Evolutionary conservation across 2,329 filamentous ascomycete species (phyloP), one percentile per base, ranked within the genome.

Genomic region (Fusarium cicatricum): DNA sequence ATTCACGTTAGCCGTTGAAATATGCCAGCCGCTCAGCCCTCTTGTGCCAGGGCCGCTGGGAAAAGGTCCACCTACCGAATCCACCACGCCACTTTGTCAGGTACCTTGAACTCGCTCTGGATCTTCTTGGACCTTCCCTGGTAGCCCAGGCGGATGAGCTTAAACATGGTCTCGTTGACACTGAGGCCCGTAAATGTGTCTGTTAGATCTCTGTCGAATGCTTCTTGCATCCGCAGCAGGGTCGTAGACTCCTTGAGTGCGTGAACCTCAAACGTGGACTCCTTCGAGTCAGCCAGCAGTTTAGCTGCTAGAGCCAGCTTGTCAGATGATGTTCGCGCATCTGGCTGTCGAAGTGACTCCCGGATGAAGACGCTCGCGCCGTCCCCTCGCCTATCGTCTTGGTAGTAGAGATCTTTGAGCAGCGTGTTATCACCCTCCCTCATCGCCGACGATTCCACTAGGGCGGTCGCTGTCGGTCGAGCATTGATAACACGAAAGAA

Each of bases 341-440:
- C 87, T 1, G 86, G 82, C 70, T 95, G 90, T 5, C 82, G 78
- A 8, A 99, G 80, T 1, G 93, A 91, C 75, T 99, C 94, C 16
- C 87, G 86, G 12, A 99, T 80, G 55, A 98, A 90, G 2, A 99
- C 86, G 53, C 92, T 90, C 0, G 94, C 90, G 3, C 95, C 92
- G 62, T 98, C 95, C 5, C 92, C 80, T 4, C 93, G 86, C 5
- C 94, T 87, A 72, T 99, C 95, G 68, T 98, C 95, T 76, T 98
- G 95, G 72, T 99, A 99, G 77, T 95, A 99, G 4, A 99, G 80
- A 71, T 98, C 95, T 70, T 98, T 99, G 21, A 99, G 85, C 17
- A 99, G 75, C 1, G 85, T 83, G 67, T 96, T 92, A 68, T 96
- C 90, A 16, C 76, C 78, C 44, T 91, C 86, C 44, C 84, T 81